Evolutionary conservation across 1,284 basidiomycete species (phyloP).

Genomic region (Sparassis latifolia): DNA sequence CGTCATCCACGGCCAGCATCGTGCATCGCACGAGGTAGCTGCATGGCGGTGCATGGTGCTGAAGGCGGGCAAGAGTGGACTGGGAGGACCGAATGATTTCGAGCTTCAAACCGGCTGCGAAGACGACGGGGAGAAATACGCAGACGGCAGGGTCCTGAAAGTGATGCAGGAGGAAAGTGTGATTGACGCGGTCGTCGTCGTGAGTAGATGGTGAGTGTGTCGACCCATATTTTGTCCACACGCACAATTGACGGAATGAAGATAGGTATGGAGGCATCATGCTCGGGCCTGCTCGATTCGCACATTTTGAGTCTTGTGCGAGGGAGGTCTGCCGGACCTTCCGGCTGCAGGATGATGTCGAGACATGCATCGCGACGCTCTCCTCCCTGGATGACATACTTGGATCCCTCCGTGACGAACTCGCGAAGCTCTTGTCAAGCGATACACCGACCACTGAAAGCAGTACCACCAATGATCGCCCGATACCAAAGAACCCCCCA

Average conservation of each 20-base stretch:
- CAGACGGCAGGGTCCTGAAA: conserved; percentile 54
- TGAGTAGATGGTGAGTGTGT: conserved; percentile 60
- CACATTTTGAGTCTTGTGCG: conserved; percentile 72
- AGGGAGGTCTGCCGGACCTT: conserved; percentile 66
- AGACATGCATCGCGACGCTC: conserved; percentile 52
- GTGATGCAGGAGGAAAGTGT: conserved; percentile 64
- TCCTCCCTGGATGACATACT: conserved; percentile 56
- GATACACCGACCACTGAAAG: neutral
- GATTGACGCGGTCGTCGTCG: conserved; percentile 61
- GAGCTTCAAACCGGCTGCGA: conserved; percentile 52
- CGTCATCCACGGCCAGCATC: conserved; percentile 45
- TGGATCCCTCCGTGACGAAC: conserved; percentile 43
- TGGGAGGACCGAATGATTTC: conserved; percentile 70
- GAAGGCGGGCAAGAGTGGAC: conserved; percentile 58
- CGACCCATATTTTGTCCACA: neutral
- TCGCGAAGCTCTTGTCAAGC: conserved; percentile 25
- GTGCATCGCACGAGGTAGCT: conserved; percentile 63
- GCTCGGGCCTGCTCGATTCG: conserved; percentile 64
- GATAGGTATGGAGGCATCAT: conserved; percentile 75
- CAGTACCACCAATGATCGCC: neutral
- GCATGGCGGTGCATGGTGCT: conserved; percentile 74
- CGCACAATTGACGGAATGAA: neutral
- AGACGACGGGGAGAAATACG: conserved; percentile 71
- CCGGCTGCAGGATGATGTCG: conserved; percentile 57
- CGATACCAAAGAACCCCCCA: conserved; percentile 18